Evolutionary conservation across 371 early-diverging fungal genomes (phyloP), one percentile per base, ranked within the genome.

Genomic region (Saksenaea vasiformis): DNA sequence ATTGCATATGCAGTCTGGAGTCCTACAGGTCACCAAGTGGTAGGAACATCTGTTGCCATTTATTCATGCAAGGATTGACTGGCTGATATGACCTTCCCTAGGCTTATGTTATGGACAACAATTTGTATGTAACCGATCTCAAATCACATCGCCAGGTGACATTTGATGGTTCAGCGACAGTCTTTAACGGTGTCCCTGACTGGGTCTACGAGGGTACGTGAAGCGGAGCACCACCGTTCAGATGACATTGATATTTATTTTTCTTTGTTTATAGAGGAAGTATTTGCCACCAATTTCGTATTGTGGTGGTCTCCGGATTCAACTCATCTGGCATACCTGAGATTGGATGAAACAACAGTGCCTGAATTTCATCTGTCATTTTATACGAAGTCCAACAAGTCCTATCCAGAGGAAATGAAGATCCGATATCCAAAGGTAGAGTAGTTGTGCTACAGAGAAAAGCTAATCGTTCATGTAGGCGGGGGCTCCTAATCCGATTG

Each of bases 171-270:
- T 87, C 90, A 22, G 73, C 78, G 14, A 81, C 78, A 27, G 86
- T 95, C n/a, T 91, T 95, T 69, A 96, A 97, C 68, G 98, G 97
- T 14, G 83, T 96, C 27, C 88, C 96, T 24, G 98, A 98, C 71
- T 98, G 98, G 98, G 96, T 97, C 2, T 97, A 97, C 60, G 98
- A 97, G 76, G 85, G 81, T 76, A 68, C 35, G 14, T 17, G 14
- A 36, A 35, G 51, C 3, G 27, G 17, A n/a, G n/a, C n/a, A n/a
- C n/a, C 5, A 55, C 35, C 19, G 41, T 17, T 38, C 22, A 10
- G 39, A 54, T 17, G 24, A n/a, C 43, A 26, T 27, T 24, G n/a
- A 22, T 3, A 51, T 3, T 27, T 27, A 11, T 14, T 31, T 31
- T 7, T 31, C n/a, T 14, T 53, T 10, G 10, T 38, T 38, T 53